Evolutionary conservation across 345 rosid genomes (phyloP), one percentile per base, ranked within the genome.

Genomic region (Raphanus raphanistrum): DNA sequence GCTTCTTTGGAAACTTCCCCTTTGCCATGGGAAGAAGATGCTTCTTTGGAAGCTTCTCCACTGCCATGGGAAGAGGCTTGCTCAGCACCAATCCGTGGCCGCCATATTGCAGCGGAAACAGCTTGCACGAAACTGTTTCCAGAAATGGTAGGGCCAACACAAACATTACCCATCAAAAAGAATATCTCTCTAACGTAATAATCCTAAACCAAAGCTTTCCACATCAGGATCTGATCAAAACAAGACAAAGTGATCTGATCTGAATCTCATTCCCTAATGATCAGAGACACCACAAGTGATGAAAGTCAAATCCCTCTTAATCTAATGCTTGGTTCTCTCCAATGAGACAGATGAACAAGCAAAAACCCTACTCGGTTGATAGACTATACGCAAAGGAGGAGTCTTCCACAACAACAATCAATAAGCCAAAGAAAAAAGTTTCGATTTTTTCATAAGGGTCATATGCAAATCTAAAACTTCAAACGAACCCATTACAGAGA

Each of bases 51-150:
- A 74, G 79, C 35, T 60, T 79, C 85, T 48, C 77, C 81, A 71
- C 79, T 83, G 63, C 81, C 43, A 63, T 77, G 84, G 27, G 88
- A 84, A 72, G 87, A 76, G 0, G 63, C 76, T 77, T 71, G 81
- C 27, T 83, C 96, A 68, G 78, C 89, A 0, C 88, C 85, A 2
- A 84, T 71, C 75, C 91, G 73, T 48, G 90, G 82, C 32, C 90
- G 81, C 94, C 96, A 92, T 81, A 92, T 76, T 67, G 91, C 93
- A 33, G 92, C 90, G 0, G 94, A 83, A 75, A 92, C 88, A 16
- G 91, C 84, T 81, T 92, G 94, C 45, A 92, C 75, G 79, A 92
- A 87, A 57, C 94, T 74, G 81, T 88, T 92, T 33, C 82, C 81
- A 76, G 90, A 79, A 65, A 88, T 73, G 76, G 79, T 85, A 61